Evolutionary conservation across 2,329 filamentous ascomycete genomes (phyloP).

Genomic region (Epicoccum sorghinum): DNA sequence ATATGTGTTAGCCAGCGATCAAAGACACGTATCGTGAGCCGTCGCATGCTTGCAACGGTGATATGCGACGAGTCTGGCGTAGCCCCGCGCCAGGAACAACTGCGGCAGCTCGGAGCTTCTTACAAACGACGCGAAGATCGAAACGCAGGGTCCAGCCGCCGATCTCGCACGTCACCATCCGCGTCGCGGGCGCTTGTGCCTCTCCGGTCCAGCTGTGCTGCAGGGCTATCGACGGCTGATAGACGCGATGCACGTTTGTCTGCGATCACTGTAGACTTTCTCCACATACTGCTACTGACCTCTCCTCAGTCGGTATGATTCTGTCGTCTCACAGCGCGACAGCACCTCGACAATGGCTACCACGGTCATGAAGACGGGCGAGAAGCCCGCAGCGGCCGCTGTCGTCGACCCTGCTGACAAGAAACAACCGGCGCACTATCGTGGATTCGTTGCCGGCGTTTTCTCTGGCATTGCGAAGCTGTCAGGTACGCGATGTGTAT

Average conservation of each 20-base stretch:
- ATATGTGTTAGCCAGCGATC: slow-evolving; percentile 2
- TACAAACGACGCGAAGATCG: slow-evolving; percentile 5
- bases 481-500: slow-evolving; percentile 64
- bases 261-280: slow-evolving; percentile 2
- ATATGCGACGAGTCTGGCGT: slow-evolving; percentile 5
- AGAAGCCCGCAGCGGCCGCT: slow-evolving; percentile 33
- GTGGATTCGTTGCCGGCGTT: slow-evolving; percentile 95
- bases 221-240: slow-evolving; percentile 15
- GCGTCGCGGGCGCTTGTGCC: slow-evolving; percentile 40
- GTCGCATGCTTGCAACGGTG: slow-evolving; percentile 3
- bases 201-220: slow-evolving; percentile 31
- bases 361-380: slow-evolving; percentile 40
- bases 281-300: slow-evolving; percentile 14
- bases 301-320: slow-evolving; percentile 31
- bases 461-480: slow-evolving; percentile 94
- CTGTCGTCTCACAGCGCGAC: slow-evolving; percentile 4
- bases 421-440: slow-evolving; percentile 68
- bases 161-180: slow-evolving; percentile 39
- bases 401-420: slow-evolving; percentile 37
- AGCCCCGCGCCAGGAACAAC: slow-evolving; percentile 11
- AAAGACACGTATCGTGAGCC: slow-evolving; percentile 1
- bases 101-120: slow-evolving; percentile 3
- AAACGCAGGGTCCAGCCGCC: slow-evolving; percentile 19
- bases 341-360: slow-evolving; percentile 40
- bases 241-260: slow-evolving; percentile 11